Evolutionary conservation across 2,329 filamentous ascomycete genomes (phyloP).

Genomic region (Orbilia brochopaga): DNA sequence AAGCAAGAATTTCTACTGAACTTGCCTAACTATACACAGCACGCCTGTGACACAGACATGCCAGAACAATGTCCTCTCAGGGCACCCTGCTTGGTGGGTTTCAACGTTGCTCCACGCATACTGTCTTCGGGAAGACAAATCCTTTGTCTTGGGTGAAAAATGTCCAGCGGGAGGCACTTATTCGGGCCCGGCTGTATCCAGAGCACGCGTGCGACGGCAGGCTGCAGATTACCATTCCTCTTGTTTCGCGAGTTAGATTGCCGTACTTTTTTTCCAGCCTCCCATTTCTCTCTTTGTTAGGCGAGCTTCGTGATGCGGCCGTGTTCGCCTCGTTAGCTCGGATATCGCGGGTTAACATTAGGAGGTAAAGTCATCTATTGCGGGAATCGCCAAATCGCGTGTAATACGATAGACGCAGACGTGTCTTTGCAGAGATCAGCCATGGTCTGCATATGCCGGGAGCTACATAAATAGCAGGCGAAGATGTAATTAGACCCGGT

Average conservation of each 20-base stretch:
- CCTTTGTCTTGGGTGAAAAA: neutral
- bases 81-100: neutral
- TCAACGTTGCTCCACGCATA: neutral
- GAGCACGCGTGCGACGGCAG: too few relatives aligned
- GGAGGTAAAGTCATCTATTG: neutral
- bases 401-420: constrained; percentile 13
- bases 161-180: neutral
- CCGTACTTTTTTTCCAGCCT: too few relatives aligned
- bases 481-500: too few relatives aligned
- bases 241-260: too few relatives aligned
- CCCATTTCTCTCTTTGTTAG: neutral
- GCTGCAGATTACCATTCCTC: too few relatives aligned
- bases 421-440: constrained; percentile 51
- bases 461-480: neutral
- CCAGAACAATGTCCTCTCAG: neutral
- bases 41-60: too few relatives aligned
- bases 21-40: too few relatives aligned
- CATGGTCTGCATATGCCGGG: constrained; percentile 23
- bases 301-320: neutral
- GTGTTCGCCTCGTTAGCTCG: constrained; percentile 20
- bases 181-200: neutral
- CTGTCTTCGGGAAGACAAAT: neutral
- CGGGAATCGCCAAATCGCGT: constrained; percentile 6
- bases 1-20: neutral
- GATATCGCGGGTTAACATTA: constrained; percentile 16